Conservation (phyloP, 1,139 yeast species). For the Lodderomyces margitis region DNA sequence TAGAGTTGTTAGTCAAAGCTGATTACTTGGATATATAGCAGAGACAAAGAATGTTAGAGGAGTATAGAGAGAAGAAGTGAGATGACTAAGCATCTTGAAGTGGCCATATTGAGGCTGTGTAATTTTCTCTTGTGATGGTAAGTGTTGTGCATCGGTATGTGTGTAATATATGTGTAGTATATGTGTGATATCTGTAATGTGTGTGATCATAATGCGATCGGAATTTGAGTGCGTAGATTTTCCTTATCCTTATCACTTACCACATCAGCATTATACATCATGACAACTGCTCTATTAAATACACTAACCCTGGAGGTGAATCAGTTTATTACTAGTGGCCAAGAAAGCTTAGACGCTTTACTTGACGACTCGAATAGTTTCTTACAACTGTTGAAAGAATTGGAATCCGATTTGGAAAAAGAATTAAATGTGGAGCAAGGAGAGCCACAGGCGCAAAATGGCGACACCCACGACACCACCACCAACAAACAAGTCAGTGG, state of each 20-base stretch:
- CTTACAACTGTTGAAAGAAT: constrained; percentile 24
- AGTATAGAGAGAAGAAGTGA: neutral
- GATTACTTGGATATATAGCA: constrained; percentile 69
- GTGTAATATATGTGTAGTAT: no score
- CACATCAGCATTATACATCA: constrained; percentile 9
- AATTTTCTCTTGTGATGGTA: no score
- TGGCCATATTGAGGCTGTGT: no score
- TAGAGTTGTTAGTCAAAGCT: constrained; percentile 88
- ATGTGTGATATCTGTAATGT: no score
- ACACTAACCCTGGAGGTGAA: constrained; percentile 29
- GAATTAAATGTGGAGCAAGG: constrained; percentile 15
- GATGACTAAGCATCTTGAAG: neutral
- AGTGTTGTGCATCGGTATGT: no score
- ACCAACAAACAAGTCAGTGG: neutral
- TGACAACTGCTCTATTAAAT: constrained; percentile 25
- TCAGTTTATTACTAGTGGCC: constrained; percentile 25
- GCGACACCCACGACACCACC: neutral
- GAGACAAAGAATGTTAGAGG: neutral
- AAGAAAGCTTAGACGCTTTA: constrained; percentile 20
- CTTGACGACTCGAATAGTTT: constrained; percentile 25
- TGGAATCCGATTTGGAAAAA: constrained; percentile 27
- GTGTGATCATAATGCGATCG: neutral
- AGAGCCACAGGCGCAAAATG: constrained; percentile 4
- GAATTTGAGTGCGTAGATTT: neutral
- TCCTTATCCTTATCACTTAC: neutral